Percentiles rank a stretch among this genome's conserved stretches.
Conservation (phyloP, 352 stramenopile genomes). For the Peronospora tabacina region DNA sequence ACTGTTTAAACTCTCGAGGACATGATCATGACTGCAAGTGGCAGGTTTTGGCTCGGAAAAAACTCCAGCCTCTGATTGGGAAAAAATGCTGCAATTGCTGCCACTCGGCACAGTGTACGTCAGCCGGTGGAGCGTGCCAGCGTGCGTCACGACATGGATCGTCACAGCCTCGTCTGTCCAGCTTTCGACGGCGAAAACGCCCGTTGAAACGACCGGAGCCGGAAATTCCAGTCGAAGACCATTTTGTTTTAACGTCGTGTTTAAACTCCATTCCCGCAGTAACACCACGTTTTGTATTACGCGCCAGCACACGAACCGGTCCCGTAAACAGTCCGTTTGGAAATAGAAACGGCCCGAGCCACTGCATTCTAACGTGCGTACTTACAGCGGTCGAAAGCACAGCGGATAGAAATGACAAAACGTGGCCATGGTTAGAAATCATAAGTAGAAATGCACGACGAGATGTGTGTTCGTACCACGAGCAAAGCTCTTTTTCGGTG, state of each 20-base stretch:
- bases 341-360: conserved; percentile 71
- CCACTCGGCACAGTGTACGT: conserved; percentile 37
- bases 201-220: conserved; percentile 44
- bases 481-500: conserved; percentile 44
- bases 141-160: conserved; percentile 59
- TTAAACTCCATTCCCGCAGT: conserved; percentile 66
- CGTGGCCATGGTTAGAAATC: conserved; percentile 13
- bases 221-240: conserved; percentile 50
- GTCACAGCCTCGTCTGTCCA: conserved; percentile 50
- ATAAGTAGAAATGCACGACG: background rate
- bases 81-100: conserved; percentile 47
- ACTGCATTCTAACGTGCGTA: conserved; percentile 55
- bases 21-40: conserved; percentile 32
- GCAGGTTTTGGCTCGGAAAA: conserved; percentile 37
- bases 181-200: conserved; percentile 53
- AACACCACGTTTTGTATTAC: conserved; percentile 68
- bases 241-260: conserved; percentile 50
- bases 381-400: too few species aligned
- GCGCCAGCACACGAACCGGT: conserved; percentile 69
- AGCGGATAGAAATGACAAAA: background rate
- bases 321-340: conserved; percentile 52
- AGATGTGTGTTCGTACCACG: conserved; percentile 20
- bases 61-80: conserved; percentile 31
- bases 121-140: conserved; percentile 61
- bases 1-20: conserved; percentile 37